A percentile compares a stretch with the other conserved stretches of the same genome.
phyloP scores from a whole-genome alignment of 305 asterid genomes.

The Rubia peregrina region DNA sequence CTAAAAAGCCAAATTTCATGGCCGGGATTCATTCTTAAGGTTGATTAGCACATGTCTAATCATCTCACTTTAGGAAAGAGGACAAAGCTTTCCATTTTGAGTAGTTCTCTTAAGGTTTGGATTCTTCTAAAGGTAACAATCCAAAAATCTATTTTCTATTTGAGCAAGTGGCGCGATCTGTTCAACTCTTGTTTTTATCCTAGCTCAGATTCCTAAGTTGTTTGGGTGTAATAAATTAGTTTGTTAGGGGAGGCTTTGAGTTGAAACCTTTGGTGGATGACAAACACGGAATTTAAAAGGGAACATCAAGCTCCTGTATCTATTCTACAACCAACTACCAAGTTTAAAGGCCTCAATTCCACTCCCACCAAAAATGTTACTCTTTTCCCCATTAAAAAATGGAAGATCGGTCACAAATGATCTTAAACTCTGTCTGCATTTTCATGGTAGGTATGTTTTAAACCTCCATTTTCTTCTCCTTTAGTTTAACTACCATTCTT shows the following conservation, averaged over 20 bases:
- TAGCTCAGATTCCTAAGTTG: constrained; percentile 2
- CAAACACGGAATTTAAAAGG: constrained; percentile 23
- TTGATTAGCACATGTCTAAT: constrained; percentile 88
- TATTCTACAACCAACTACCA: constrained; percentile 36
- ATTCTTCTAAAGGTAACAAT: constrained; percentile 77
- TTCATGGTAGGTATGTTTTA: not conserved
- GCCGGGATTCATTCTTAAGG: constrained; percentile 83
- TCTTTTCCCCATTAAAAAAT: constrained; percentile 57
- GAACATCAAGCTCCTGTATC: constrained; percentile 40
- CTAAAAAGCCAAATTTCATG: constrained; percentile 73
- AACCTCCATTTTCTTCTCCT: not conserved
- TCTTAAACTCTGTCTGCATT: not conserved
- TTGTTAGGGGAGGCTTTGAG: constrained; percentile 80
- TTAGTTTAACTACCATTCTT: not conserved
- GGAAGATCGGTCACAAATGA: constrained; percentile 56
- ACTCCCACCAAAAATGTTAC: constrained; percentile 41
- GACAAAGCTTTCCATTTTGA: constrained; percentile 77
- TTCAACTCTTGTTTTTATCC: not conserved
- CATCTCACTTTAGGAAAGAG: constrained; percentile 83
- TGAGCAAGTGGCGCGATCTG: not conserved
- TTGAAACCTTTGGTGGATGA: constrained; percentile 60
- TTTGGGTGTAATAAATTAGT: constrained; percentile 37
- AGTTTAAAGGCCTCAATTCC: constrained; percentile 36
- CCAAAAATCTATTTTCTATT: not conserved
- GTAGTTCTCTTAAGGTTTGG: constrained; percentile 98